Evolutionary conservation across 345 rosid genomes (phyloP), one percentile per base, ranked within the genome.

Genomic region (Raphanus raphanistrum): DNA sequence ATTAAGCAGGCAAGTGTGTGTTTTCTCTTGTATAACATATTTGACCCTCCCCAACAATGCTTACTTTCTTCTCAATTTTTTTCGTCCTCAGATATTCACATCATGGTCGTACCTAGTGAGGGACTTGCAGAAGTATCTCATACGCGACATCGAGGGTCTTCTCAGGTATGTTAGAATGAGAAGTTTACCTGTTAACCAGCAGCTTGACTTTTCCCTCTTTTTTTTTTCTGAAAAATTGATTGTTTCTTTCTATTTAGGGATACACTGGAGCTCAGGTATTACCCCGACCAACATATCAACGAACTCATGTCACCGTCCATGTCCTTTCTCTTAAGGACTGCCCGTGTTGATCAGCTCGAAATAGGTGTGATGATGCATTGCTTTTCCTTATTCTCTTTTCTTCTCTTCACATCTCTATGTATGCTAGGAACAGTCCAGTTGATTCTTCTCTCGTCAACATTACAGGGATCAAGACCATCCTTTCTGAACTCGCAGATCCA

Each of bases 241-340:
- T 58, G 3, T 31, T 3, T 10, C 1, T 25, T 63, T 16, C 45
- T 6, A 50, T 75, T 75, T 57, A 92, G 98, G 88, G 80, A 80
- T 71, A 86, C 94, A 8, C 45, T 67, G 66, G 88, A 82, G 72
- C 83, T 93, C 81, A 88, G 92, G 76, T 91, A 91, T 82, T 85
- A 90, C 68, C 81, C 86, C 1, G 82, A 83, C 65, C 87, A 73
- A 17, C 80, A 85, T 68, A 75, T 93, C 52, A 87, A 77, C 74
- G 84, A 85, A 66, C 81, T 88, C 63, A 85, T 89, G 89, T 93
- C 96, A 69, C 87, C 43, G 0, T 41, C 75, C 1, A 80, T 85
- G 29, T 87, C 98, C 75, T 87, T 87, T 84, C 83, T 91, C 86
- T 85, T 93, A 80, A 89, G 98, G 85, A 89, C 81, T 73, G 87